phyloP scores from a whole-genome alignment of 192 early-diverging fungal species.

The Backusella westeae region DNA sequence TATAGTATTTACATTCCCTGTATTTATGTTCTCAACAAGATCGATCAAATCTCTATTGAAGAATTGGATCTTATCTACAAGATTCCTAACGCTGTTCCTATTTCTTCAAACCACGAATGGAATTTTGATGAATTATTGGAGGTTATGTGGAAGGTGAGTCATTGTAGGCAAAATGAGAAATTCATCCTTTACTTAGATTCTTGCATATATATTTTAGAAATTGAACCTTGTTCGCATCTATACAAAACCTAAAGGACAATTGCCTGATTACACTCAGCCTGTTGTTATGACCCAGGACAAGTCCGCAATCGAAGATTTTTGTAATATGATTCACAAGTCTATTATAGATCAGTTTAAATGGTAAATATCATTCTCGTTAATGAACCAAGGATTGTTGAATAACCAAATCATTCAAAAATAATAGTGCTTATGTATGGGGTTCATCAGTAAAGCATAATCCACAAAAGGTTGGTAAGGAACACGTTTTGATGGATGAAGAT shows the following conservation, averaged over 20 bases:
- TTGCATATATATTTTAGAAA: constrained; percentile 20
- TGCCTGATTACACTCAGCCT: constrained; percentile 93
- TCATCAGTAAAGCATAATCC: constrained; percentile 93
- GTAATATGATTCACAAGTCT: constrained; percentile 94
- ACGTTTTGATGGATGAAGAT: constrained; percentile 90
- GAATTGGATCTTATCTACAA: constrained; percentile 96
- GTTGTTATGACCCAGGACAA: constrained; percentile 81
- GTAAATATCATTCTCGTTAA: constrained; percentile 31
- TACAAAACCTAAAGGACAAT: constrained; percentile 90
- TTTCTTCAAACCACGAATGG: constrained; percentile 79
- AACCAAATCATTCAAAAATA: no score
- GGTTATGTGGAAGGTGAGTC: constrained; percentile 60
- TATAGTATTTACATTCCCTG: constrained; percentile 91
- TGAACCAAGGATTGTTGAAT: not conserved
- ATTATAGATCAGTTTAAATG: constrained; percentile 91
- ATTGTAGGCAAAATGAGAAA: not conserved
- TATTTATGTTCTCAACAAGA: constrained; percentile 98
- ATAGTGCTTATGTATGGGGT: constrained; percentile 91
- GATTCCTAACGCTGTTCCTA: constrained; percentile 91
- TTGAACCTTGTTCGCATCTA: constrained; percentile 83
- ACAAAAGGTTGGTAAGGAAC: constrained; percentile 97
- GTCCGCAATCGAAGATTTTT: constrained; percentile 84
- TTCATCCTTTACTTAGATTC: constrained; percentile 30
- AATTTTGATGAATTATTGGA: constrained; percentile 98
- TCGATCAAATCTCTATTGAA: constrained; percentile 95